Percentiles rank a stretch among this genome's conserved stretches.
Evolutionary conservation across 2,329 filamentous ascomycete species (phyloP).

Genomic region (Nectriaceae sp.): DNA sequence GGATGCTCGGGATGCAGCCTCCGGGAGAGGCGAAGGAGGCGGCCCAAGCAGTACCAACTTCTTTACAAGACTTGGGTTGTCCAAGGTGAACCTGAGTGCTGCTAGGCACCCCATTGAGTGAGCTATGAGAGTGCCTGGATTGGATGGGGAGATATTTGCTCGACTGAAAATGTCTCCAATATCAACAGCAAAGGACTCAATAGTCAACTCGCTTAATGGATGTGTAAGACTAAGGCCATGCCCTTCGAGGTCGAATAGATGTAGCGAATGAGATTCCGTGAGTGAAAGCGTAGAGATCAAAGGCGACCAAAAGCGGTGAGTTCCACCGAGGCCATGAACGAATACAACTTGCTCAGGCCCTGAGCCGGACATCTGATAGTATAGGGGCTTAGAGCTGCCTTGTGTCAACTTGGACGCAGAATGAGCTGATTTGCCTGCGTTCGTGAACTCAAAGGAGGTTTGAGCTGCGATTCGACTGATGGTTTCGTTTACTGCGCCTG

Average conservation of each 20-base stretch:
- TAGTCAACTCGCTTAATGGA: constrained; percentile 42
- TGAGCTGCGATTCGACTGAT: neutral
- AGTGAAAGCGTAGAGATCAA: constrained; percentile 38
- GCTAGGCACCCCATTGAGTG: constrained; percentile 55
- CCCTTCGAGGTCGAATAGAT: constrained; percentile 57
- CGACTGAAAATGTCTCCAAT: constrained; percentile 40
- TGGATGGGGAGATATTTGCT: constrained; percentile 29
- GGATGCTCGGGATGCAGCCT: constrained; percentile 31
- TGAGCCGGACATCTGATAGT: constrained; percentile 37
- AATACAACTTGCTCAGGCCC: constrained; percentile 42
- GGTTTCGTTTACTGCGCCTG: neutral
- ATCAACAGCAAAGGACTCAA: constrained; percentile 46
- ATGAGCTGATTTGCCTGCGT: constrained; percentile 15
- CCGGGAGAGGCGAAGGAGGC: constrained; percentile 45
- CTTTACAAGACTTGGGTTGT: constrained; percentile 40
- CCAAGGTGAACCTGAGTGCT: constrained; percentile 43
- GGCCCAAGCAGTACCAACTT: constrained; percentile 51
- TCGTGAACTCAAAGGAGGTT: constrained; percentile 12
- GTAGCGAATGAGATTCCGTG: constrained; percentile 25
- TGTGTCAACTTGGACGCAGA: constrained; percentile 33
- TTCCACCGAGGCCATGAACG: constrained; percentile 57
- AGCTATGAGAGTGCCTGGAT: constrained; percentile 44
- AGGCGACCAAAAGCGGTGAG: constrained; percentile 45
- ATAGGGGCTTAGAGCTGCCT: constrained; percentile 43
- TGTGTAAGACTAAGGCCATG: constrained; percentile 56